These are phyloP conservation scores for Hanseniaspora guilliermondii DNA, from an alignment of 805 yeast species.

Conservation along the genomic window DNA sequence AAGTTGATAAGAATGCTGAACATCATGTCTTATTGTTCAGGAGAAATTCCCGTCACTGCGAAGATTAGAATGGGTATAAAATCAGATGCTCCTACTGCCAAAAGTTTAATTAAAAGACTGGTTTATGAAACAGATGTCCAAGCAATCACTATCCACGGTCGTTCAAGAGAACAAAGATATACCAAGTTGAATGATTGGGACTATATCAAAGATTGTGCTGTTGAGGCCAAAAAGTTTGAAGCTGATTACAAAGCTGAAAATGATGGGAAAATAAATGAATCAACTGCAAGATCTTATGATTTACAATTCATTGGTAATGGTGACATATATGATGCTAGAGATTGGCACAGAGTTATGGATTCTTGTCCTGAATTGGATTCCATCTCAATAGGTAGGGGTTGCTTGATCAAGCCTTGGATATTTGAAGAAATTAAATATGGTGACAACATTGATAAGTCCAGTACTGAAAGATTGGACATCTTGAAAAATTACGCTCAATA, in stretches of 20 bases:
- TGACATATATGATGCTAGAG: slow-evolving; percentile 74
- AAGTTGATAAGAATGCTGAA: slow-evolving; percentile 63
- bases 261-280: slow-evolving; percentile 57
- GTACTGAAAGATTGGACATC: slow-evolving; percentile 77
- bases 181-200: slow-evolving; percentile 88
- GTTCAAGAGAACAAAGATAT: slow-evolving; percentile 92
- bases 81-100: slow-evolving; percentile 83
- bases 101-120: slow-evolving; percentile 54
- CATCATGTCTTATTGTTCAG: slow-evolving; percentile 79
- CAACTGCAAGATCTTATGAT: slow-evolving; percentile 41
- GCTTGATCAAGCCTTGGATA: slow-evolving; percentile 96
- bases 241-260: slow-evolving; percentile 41
- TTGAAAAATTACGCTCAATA: slow-evolving; percentile 55
- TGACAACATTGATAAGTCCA: slow-evolving; percentile 80
- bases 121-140: slow-evolving; percentile 72
- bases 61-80: slow-evolving; percentile 86
- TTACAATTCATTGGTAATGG: slow-evolving; percentile 91
- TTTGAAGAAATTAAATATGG: slow-evolving; percentile 86
- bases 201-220: slow-evolving; percentile 65
- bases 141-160: slow-evolving; percentile 87
- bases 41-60: slow-evolving; percentile 84
- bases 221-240: slow-evolving; percentile 46
- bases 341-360: slow-evolving; percentile 64
- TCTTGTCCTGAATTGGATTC: slow-evolving; percentile 58
- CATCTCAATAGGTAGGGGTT: slow-evolving; percentile 97